A percentile compares a stretch with the other conserved stretches of the same genome.
phyloP scores from a whole-genome alignment of 371 early-diverging fungal species.

The Mucor irregularis region DNA sequence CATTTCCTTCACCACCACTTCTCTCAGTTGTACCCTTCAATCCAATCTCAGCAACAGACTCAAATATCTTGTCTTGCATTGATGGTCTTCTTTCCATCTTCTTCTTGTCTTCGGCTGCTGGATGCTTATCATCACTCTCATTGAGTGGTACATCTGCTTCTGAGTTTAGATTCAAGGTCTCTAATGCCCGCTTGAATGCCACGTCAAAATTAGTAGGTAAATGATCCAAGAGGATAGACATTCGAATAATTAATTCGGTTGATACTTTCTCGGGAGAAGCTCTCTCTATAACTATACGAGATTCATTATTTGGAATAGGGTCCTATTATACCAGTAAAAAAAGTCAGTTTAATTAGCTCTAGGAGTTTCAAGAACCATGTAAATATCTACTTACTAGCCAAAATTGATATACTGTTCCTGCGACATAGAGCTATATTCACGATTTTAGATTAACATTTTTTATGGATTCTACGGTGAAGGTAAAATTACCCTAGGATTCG shows the following conservation, averaged over 20 bases:
- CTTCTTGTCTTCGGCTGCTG: too few species aligned
- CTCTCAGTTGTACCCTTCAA: conserved; percentile 23
- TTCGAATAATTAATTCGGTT: conserved; percentile 30
- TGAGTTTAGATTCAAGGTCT: background rate
- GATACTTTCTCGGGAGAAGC: conserved; percentile 34
- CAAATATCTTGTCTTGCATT: conserved; percentile 6
- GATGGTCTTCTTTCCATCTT: background rate
- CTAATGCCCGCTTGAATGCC: conserved; percentile 33
- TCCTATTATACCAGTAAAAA: conserved; percentile 15
- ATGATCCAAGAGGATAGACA: conserved; percentile 38
- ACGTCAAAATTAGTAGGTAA: conserved; percentile 42
- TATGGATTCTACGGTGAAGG: too few species aligned
- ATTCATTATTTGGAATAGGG: conserved; percentile 33
- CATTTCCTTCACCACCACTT: conserved; percentile 25
- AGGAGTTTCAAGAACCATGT: background rate
- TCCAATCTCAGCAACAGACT: conserved; percentile 21
- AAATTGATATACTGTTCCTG: conserved; percentile 44
- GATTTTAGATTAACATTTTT: background rate
- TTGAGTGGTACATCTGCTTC: background rate
- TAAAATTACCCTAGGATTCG: conserved; percentile 33
- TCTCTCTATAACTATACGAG: conserved; percentile 41
- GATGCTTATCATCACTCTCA: background rate
- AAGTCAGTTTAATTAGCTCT: background rate
- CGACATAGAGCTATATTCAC: conserved; percentile 33
- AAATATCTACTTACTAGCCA: conserved; percentile 29